These are phyloP conservation scores for Polyplosphaeria fusca DNA, from an alignment of 495 filamentous ascomycete genomes.

Conservation along the genomic window DNA sequence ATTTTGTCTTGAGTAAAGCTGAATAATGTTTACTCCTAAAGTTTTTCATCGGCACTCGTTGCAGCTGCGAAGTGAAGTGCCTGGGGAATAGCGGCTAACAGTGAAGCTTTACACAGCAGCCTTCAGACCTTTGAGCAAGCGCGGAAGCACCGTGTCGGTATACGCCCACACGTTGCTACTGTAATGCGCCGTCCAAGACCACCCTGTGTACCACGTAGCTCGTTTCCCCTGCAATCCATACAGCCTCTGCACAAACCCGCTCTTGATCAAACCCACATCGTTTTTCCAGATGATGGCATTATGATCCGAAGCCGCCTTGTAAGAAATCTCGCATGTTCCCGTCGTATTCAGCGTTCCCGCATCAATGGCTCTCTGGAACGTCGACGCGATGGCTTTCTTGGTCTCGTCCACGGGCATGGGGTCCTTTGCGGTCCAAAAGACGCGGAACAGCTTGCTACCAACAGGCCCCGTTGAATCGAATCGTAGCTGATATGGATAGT, in stretches of 20 bases:
- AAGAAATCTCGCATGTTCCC: not conserved
- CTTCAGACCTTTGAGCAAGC: not conserved
- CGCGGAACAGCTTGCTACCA: not conserved
- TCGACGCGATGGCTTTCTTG: not conserved
- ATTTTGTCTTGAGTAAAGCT: not conserved
- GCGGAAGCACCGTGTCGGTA: conserved; percentile 15
- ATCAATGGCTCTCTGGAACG: conserved; percentile 1
- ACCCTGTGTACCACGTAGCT: conserved; percentile 15
- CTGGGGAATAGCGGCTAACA: too few relatives aligned
- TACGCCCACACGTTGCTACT: conserved; percentile 14
- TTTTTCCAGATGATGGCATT: not conserved
- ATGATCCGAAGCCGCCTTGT: conserved; percentile 7
- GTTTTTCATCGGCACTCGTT: too few relatives aligned
- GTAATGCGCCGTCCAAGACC: conserved; percentile 3
- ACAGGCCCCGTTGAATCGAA: conserved; percentile 5
- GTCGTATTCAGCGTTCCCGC: conserved; percentile 7
- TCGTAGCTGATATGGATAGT: conserved; percentile 7
- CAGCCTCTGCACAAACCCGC: conserved; percentile 14
- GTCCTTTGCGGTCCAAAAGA: conserved; percentile 5
- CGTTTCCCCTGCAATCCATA: conserved; percentile 16
- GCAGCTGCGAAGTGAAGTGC: too few relatives aligned
- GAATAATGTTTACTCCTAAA: not conserved
- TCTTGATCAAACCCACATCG: not conserved
- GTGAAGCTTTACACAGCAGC: too few relatives aligned
- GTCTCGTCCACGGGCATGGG: conserved; percentile 1